Percentiles rank a stretch among this genome's conserved stretches.
Evolutionary conservation across 805 yeast species (phyloP).

Genomic region (Sungouiozyma intestinalis): DNA sequence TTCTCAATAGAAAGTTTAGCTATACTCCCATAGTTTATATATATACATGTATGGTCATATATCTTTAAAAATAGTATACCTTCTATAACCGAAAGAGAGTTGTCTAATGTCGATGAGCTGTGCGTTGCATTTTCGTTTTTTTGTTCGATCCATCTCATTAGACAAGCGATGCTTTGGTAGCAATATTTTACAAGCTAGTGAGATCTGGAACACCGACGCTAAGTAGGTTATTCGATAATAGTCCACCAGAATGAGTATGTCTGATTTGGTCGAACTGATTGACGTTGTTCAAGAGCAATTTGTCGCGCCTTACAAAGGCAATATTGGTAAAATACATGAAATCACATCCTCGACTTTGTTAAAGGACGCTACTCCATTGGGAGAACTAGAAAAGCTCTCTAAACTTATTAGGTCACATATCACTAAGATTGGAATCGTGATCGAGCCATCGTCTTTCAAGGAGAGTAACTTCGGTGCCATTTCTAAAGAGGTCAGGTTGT

Average conservation of each 20-base stretch:
- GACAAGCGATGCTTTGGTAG: no score
- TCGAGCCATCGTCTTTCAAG: slow-evolving; percentile 17
- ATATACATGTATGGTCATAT: slow-evolving; percentile 1
- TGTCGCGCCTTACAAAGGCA: slow-evolving; percentile 13
- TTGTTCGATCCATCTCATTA: neutral
- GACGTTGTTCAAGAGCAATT: slow-evolving; percentile 16
- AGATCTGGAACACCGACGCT: no score
- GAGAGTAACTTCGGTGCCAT: slow-evolving; percentile 15
- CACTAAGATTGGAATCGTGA: slow-evolving; percentile 45
- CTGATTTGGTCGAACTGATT: slow-evolving; percentile 43
- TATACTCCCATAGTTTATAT: neutral
- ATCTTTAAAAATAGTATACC: neutral
- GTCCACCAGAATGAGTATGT: slow-evolving; percentile 4
- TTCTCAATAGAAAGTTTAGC: slow-evolving; percentile 5
- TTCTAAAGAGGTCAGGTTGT: slow-evolving; percentile 21
- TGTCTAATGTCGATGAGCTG: neutral
- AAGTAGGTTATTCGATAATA: no score
- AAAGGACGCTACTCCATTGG: slow-evolving; percentile 19
- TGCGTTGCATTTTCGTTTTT: neutral
- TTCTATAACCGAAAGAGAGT: neutral
- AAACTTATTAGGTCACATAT: slow-evolving; percentile 60
- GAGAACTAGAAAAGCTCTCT: slow-evolving; percentile 49
- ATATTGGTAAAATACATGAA: slow-evolving; percentile 9
- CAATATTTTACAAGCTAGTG: no score
- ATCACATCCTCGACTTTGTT: slow-evolving; percentile 19